These are phyloP conservation scores for Sporothrix globosa DNA, from an alignment of 2,329 filamentous ascomycete species.

Conservation along the genomic window DNA sequence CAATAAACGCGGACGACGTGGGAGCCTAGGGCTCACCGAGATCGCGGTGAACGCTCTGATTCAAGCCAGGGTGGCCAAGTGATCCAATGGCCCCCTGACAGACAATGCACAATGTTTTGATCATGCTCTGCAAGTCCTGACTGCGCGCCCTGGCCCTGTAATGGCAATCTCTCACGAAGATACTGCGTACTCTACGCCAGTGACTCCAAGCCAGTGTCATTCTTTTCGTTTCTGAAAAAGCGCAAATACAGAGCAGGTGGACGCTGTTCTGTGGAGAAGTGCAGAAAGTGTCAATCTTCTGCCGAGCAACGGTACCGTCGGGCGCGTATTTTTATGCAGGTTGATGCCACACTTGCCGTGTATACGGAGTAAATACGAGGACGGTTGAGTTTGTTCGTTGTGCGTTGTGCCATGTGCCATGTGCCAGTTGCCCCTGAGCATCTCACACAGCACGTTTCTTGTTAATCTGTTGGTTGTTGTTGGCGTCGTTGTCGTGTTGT, in stretches of 20 bases:
- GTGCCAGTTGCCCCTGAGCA: neutral
- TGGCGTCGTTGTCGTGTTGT: neutral
- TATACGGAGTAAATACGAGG: too few species aligned
- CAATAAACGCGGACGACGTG: neutral
- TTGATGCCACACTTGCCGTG: too few species aligned
- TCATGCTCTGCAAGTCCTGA: neutral
- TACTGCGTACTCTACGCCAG: neutral
- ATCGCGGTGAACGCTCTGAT: too few species aligned
- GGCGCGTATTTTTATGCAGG: too few species aligned
- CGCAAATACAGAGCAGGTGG: neutral
- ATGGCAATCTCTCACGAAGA: neutral
- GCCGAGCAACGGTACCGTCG: neutral
- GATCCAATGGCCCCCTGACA: too few species aligned
- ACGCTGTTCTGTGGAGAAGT: neutral
- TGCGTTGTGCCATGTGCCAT: neutral
- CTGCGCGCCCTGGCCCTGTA: neutral
- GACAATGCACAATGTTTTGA: neutral
- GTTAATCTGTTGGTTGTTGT: neutral
- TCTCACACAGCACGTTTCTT: neutral
- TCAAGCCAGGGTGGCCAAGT: neutral
- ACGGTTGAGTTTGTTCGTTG: too few species aligned
- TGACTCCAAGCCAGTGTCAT: neutral
- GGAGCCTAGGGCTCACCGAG: neutral
- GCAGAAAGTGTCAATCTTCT: neutral
- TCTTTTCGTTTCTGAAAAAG: neutral